phyloP scores from a whole-genome alignment of 139 green algal species.

The Micromonas pusilla region DNA sequence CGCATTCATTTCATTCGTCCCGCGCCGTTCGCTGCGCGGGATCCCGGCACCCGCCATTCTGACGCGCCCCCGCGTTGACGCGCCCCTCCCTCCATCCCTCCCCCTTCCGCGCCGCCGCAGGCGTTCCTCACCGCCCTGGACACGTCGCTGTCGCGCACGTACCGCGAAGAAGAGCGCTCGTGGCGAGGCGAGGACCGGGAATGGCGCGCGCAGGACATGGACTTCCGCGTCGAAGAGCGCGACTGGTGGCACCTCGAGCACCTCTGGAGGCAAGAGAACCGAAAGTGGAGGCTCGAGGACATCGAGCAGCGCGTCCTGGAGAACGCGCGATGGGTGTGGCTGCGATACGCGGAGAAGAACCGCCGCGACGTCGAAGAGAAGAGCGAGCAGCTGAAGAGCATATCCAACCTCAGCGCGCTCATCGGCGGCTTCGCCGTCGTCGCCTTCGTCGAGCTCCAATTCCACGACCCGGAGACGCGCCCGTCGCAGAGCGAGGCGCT shows the following conservation, averaged over 20 bases:
- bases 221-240: conserved; percentile 40
- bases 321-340: conserved; percentile 54
- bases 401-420: conserved; percentile 58
- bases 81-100: background rate
- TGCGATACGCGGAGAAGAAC: conserved; percentile 50
- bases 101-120: conserved; percentile 25
- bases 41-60: background rate
- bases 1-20: background rate
- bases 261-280: conserved; percentile 27
- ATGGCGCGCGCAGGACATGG: conserved; percentile 35
- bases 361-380: conserved; percentile 64
- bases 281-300: conserved; percentile 45
- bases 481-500: conserved; percentile 11
- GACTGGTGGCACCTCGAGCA: conserved; percentile 18
- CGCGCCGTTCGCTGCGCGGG: too few relatives aligned
- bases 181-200: conserved; percentile 44
- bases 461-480: conserved; percentile 30
- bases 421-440: conserved; percentile 70
- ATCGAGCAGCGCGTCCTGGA: conserved; percentile 57
- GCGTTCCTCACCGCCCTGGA: conserved; percentile 49
- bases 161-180: conserved; percentile 47
- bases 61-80: background rate
- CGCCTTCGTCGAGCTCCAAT: conserved; percentile 53
- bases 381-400: conserved; percentile 64
- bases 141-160: conserved; percentile 38